These are phyloP conservation scores for Chaetomium sp. DNA, from an alignment of 2,329 filamentous ascomycete species.

Conservation along the genomic window DNA sequence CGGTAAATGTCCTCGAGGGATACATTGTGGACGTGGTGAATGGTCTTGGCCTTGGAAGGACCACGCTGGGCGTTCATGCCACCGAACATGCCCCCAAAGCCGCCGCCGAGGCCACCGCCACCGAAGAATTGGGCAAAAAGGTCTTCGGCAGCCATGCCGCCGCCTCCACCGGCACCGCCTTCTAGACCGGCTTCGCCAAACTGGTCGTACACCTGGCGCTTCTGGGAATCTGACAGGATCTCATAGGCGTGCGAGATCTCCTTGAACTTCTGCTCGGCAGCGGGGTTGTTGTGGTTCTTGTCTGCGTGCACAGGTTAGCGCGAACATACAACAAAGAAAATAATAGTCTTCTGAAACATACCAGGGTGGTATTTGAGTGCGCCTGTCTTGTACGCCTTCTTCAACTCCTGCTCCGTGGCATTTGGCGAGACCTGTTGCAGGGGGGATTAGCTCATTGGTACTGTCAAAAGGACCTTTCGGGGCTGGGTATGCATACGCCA, in stretches of 20 bases:
- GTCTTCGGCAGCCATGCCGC: conserved; percentile 93
- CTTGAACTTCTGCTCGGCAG: conserved; percentile 97
- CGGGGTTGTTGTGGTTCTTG: conserved; percentile 94
- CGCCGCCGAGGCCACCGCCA: conserved; percentile 68
- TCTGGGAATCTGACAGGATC: conserved; percentile 87
- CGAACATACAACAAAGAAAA: not conserved
- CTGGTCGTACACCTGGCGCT: conserved; percentile 91
- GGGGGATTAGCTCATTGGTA: conserved; percentile 24
- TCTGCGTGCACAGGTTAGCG: conserved; percentile 55
- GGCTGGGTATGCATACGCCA: conserved; percentile 58
- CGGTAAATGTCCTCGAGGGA: conserved; percentile 97
- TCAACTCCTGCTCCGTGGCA: conserved; percentile 83
- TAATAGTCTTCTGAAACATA: conserved; percentile 46
- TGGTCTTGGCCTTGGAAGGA: conserved; percentile 86
- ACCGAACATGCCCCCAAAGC: conserved; percentile 77
- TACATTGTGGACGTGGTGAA: conserved; percentile 98
- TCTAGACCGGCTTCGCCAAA: conserved; percentile 97
- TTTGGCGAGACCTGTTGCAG: conserved; percentile 68
- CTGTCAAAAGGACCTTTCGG: not conserved
- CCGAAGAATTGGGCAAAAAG: conserved; percentile 97
- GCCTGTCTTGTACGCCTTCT: conserved; percentile 84
- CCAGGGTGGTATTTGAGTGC: conserved; percentile 84
- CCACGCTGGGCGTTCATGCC: conserved; percentile 78
- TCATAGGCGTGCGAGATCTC: conserved; percentile 96
- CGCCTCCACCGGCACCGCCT: conserved; percentile 72